Conservation (phyloP, 2,329 filamentous ascomycete species). For the Ascochyta viciae-villosae region DNA sequence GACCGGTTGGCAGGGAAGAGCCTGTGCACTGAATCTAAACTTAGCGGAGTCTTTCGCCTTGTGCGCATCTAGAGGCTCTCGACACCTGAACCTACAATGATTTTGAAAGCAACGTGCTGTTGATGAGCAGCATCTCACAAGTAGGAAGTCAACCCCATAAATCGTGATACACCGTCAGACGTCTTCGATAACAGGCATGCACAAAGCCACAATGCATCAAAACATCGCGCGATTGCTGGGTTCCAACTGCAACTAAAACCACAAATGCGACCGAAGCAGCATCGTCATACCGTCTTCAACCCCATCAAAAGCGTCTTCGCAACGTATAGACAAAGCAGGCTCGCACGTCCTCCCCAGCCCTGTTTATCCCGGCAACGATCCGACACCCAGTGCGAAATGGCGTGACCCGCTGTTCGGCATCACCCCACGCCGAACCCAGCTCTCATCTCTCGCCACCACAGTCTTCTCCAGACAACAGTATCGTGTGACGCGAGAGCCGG, state of each 20-base stretch:
- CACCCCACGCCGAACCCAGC: constrained; percentile 24
- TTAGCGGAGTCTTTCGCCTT: constrained; percentile 1
- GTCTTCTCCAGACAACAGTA: constrained; percentile 9
- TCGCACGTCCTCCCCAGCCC: constrained; percentile 10
- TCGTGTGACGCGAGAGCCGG: constrained; percentile 25
- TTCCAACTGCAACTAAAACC: background rate
- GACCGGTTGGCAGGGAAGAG: constrained; percentile 6
- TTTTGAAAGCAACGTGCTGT: background rate
- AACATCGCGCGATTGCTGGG: background rate
- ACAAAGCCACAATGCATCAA: background rate
- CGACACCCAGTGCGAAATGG: constrained; percentile 11
- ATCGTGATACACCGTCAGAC: background rate
- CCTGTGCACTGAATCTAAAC: constrained; percentile 5
- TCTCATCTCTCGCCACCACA: constrained; percentile 34
- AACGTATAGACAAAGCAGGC: background rate
- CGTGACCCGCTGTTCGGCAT: constrained; percentile 18
- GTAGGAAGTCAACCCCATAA: background rate
- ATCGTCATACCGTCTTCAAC: background rate
- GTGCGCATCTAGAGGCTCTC: background rate
- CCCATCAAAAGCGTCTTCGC: background rate
- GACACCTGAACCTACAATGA: background rate
- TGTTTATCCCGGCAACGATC: constrained; percentile 9
- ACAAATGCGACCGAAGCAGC: background rate
- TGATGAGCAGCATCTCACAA: background rate
- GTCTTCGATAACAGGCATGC: background rate